Evolutionary conservation across 495 filamentous ascomycete species (phyloP).

Genomic region (Beverwykella pulmonaria): DNA sequence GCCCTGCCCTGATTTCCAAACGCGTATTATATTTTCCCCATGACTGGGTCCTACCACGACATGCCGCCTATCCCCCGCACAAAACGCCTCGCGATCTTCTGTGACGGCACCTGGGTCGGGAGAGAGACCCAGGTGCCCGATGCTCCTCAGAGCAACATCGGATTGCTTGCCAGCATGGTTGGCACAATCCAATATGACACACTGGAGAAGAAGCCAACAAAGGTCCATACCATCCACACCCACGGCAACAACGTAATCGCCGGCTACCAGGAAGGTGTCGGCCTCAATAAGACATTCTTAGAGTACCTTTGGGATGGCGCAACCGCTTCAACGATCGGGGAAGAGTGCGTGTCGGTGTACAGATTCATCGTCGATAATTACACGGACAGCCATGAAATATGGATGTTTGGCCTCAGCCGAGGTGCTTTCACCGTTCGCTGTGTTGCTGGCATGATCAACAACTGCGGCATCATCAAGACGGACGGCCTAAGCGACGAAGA

Average conservation of each 20-base stretch:
- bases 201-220: background rate
- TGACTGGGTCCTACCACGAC: background rate
- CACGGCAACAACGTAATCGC: background rate
- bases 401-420: slow-evolving; percentile 30
- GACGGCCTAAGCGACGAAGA: background rate
- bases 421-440: slow-evolving; percentile 29
- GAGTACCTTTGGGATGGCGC: slow-evolving; percentile 28
- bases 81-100: slow-evolving; percentile 22
- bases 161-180: slow-evolving; percentile 15
- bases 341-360: slow-evolving; percentile 29
- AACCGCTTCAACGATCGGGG: slow-evolving; percentile 33
- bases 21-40: no score
- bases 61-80: background rate
- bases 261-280: slow-evolving; percentile 33
- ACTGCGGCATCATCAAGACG: slow-evolving; percentile 31
- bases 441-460: slow-evolving; percentile 37
- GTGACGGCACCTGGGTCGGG: slow-evolving; percentile 30
- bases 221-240: slow-evolving; percentile 15
- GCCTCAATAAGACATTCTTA: slow-evolving; percentile 31
- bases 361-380: slow-evolving; percentile 30
- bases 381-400: slow-evolving; percentile 23
- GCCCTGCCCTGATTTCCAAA: no score
- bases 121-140: slow-evolving; percentile 10
- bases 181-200: slow-evolving; percentile 5
- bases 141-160: slow-evolving; percentile 16